Conservation (phyloP, 352 stramenopile genomes). For the Paralagenidium karlingii region DNA sequence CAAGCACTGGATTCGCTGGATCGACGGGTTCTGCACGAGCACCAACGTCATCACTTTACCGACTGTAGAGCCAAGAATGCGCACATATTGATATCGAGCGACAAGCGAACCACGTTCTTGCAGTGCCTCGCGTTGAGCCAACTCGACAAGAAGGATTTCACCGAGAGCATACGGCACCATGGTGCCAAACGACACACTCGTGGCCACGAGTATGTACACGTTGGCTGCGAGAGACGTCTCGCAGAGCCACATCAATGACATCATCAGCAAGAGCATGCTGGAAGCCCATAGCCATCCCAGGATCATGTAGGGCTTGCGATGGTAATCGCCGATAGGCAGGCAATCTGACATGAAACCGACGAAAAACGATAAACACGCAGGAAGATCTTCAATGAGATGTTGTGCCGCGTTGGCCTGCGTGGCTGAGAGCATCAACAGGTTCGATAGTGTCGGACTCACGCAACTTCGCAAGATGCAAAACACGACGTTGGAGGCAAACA, state of each 20-base stretch:
- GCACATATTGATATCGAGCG: too few species aligned
- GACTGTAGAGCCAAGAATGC: too few species aligned
- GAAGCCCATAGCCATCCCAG: too few species aligned
- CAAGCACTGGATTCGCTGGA: too few species aligned
- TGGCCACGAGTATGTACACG: slow-evolving; percentile 60
- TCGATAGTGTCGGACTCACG: slow-evolving; percentile 53
- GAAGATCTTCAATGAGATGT: slow-evolving; percentile 69
- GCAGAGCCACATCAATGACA: slow-evolving; percentile 23
- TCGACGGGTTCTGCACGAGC: too few species aligned
- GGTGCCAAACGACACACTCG: slow-evolving; percentile 76
- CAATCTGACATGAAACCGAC: slow-evolving; percentile 80
- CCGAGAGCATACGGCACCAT: slow-evolving; percentile 72
- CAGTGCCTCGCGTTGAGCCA: slow-evolving; percentile 65
- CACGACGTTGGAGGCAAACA: slow-evolving; percentile 31
- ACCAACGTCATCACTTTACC: too few species aligned
- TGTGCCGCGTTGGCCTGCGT: slow-evolving; percentile 40
- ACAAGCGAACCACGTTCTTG: slow-evolving; percentile 42
- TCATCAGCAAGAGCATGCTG: slow-evolving; percentile 31
- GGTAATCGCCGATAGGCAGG: slow-evolving; percentile 73
- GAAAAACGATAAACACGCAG: slow-evolving; percentile 79
- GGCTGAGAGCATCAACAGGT: slow-evolving; percentile 38
- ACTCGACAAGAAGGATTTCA: slow-evolving; percentile 71
- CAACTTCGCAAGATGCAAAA: slow-evolving; percentile 53
- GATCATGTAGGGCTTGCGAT: slow-evolving; percentile 87
- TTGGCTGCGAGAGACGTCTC: too few species aligned